phyloP scores from a whole-genome alignment of 257 asterid species.

The Solanum etuberosum region DNA sequence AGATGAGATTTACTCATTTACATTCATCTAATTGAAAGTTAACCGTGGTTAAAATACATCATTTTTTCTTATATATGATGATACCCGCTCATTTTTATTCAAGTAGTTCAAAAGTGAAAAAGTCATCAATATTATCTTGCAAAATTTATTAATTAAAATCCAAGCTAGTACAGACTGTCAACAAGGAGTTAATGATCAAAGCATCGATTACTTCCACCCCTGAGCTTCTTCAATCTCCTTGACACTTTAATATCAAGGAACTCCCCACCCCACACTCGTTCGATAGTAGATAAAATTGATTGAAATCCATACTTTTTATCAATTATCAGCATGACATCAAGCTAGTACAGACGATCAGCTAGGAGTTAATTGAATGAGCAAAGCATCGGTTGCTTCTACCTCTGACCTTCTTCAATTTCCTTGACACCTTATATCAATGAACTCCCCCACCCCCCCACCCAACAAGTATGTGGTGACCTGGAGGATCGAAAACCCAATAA shows the following conservation, averaged over 20 bases:
- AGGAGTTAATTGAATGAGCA: background rate
- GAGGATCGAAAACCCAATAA: too few relatives aligned
- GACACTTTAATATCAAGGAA: background rate
- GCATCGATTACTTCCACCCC: background rate
- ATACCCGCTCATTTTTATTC: background rate
- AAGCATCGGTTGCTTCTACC: background rate
- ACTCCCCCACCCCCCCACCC: background rate
- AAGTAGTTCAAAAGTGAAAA: background rate
- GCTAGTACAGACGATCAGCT: background rate
- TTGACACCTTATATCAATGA: background rate
- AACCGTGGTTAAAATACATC: too few relatives aligned
- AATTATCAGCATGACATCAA: background rate
- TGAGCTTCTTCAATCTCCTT: background rate
- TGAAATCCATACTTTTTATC: background rate
- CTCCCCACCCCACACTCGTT: background rate
- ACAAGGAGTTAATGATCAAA: background rate
- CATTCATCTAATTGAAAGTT: background rate
- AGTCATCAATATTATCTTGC: too few relatives aligned
- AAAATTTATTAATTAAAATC: too few relatives aligned
- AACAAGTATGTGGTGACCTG: too few relatives aligned
- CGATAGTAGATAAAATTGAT: background rate
- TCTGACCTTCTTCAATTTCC: background rate
- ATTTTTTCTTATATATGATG: background rate
- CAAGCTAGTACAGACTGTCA: background rate
- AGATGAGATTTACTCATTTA: background rate